Evolutionary conservation across 768 basidiomycete species (phyloP).

Genomic region (Galerina sulciceps): DNA sequence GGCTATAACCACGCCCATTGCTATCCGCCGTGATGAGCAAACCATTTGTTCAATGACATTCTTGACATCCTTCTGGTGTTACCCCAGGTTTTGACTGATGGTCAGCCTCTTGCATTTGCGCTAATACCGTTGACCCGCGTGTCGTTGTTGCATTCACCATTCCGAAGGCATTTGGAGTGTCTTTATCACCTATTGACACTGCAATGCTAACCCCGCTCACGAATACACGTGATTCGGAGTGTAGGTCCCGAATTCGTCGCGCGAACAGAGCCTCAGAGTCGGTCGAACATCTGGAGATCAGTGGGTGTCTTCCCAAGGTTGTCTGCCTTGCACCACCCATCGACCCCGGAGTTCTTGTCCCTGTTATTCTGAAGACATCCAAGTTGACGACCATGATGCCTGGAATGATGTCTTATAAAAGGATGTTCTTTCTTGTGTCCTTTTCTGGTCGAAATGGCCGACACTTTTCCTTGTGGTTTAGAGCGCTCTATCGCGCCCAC

Average conservation of each 20-base stretch:
- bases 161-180: neutral
- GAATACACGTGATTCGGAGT: constrained; percentile 16
- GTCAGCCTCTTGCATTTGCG: neutral
- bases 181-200: neutral
- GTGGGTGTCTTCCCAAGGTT: constrained; percentile 14
- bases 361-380: constrained; percentile 18
- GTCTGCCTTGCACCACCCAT: constrained; percentile 8
- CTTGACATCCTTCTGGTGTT: neutral
- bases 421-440: constrained; percentile 2
- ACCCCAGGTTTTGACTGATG: neutral
- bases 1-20: constrained; percentile 4
- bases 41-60: neutral
- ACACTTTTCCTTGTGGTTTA: constrained; percentile 5
- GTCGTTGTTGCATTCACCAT: neutral
- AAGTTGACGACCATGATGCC: constrained; percentile 12
- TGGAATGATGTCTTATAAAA: constrained; percentile 7
- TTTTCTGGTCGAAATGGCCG: constrained; percentile 2
- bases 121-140: constrained; percentile 1
- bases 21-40: neutral
- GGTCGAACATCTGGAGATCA: constrained; percentile 9
- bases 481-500: neutral
- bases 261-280: constrained; percentile 4
- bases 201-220: constrained; percentile 7
- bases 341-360: constrained; percentile 5
- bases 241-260: constrained; percentile 11